phyloP scores from a whole-genome alignment of 2,329 filamentous ascomycete species.

The Aspergillaceae sp. region DNA sequence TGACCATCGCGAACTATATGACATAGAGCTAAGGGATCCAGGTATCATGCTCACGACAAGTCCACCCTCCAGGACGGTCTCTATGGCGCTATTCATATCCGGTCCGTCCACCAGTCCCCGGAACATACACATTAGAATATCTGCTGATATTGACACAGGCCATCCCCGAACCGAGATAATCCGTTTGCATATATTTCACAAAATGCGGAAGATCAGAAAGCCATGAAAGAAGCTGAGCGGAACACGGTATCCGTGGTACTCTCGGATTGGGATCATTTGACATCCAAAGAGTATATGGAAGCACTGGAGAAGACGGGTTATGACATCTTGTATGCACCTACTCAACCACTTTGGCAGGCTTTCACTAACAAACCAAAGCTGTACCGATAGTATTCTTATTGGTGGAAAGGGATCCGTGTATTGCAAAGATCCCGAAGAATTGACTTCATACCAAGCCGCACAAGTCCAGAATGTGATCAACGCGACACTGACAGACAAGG shows the following conservation, averaged over 20 bases:
- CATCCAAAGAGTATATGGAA: slow-evolving; percentile 38
- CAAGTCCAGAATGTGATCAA: slow-evolving; percentile 7
- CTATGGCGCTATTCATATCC: slow-evolving; percentile 40
- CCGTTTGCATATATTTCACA: slow-evolving; percentile 46
- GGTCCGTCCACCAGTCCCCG: slow-evolving; percentile 7
- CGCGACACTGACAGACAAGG: slow-evolving; percentile 22
- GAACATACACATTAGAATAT: not conserved
- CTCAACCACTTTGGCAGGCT: not conserved
- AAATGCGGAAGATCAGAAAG: slow-evolving; percentile 28
- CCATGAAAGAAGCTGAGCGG: slow-evolving; percentile 44
- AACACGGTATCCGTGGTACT: slow-evolving; percentile 43
- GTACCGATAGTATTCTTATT: slow-evolving; percentile 52
- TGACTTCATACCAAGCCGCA: not conserved
- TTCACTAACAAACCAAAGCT: slow-evolving; percentile 33
- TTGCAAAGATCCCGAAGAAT: slow-evolving; percentile 26
- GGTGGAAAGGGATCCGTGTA: slow-evolving; percentile 52
- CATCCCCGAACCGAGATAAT: slow-evolving; percentile 17
- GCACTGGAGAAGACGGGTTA: slow-evolving; percentile 17
- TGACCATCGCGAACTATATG: not conserved
- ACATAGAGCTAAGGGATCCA: slow-evolving; percentile 25
- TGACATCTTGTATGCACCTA: slow-evolving; percentile 12
- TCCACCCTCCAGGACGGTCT: slow-evolving; percentile 52
- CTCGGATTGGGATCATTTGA: slow-evolving; percentile 50
- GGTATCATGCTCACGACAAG: slow-evolving; percentile 45
- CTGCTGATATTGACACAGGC: slow-evolving; percentile 35